Percentiles rank a stretch among this genome's conserved stretches.
Conservation (phyloP, 2,329 filamentous ascomycete genomes). For the Lachnum nothofagi region DNA sequence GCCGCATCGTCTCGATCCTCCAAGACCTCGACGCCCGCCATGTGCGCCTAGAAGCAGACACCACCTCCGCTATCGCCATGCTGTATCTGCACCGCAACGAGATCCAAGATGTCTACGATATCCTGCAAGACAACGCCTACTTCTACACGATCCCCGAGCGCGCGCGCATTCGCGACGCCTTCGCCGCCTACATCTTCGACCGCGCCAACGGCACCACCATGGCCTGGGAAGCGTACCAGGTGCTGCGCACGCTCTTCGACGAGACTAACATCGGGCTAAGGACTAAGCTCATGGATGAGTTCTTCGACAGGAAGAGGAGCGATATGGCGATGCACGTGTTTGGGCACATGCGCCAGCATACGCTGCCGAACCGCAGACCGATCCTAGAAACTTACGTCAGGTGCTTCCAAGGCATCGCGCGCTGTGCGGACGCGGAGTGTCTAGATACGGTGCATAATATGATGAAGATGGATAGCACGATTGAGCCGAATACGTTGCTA, state of each 20-base stretch:
- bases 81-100: conserved; percentile 73
- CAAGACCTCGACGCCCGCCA: conserved; percentile 67
- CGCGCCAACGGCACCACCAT: conserved; percentile 55
- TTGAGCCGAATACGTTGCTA: conserved; percentile 70
- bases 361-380: conserved; percentile 58
- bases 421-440: conserved; percentile 54
- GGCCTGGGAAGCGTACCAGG: conserved; percentile 60
- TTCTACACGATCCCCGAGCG: conserved; percentile 68
- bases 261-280: conserved; percentile 63
- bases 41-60: conserved; percentile 65
- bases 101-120: conserved; percentile 71
- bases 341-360: conserved; percentile 84
- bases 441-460: conserved; percentile 82
- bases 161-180: conserved; percentile 56
- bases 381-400: conserved; percentile 68
- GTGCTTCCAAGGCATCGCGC: conserved; percentile 71
- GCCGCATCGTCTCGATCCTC: conserved; percentile 67
- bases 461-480: conserved; percentile 82
- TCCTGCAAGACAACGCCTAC: conserved; percentile 70
- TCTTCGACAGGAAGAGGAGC: conserved; percentile 70
- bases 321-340: conserved; percentile 87
- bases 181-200: conserved; percentile 66
- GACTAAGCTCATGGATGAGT: conserved; percentile 70
- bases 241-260: conserved; percentile 60
- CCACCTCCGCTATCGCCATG: conserved; percentile 67